A percentile compares a stretch with the other conserved stretches of the same genome.
phyloP scores from a whole-genome alignment of 2,329 filamentous ascomycete genomes.

The Nemania sp. region DNA sequence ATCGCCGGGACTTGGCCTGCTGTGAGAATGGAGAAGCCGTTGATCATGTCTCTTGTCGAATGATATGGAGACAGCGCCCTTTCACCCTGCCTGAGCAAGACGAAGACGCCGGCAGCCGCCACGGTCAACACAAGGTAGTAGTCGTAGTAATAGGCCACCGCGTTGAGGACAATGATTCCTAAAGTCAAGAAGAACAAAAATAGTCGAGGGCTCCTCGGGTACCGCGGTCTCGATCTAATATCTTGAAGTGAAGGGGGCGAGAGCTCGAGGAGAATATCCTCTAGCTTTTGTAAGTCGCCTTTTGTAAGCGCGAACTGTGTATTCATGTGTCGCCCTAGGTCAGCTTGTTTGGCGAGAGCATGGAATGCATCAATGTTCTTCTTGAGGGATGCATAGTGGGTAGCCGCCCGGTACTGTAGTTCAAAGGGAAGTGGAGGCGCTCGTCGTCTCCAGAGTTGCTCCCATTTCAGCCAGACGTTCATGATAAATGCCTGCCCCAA shows the following conservation, averaged over 20 bases:
- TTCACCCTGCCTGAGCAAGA: constrained; percentile 28
- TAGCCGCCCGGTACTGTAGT: constrained; percentile 22
- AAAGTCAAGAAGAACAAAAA: constrained; percentile 32
- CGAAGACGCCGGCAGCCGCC: constrained; percentile 27
- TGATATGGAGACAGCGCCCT: constrained; percentile 31
- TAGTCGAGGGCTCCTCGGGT: constrained; percentile 24
- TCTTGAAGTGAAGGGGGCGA: constrained; percentile 21
- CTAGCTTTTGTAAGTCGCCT: constrained; percentile 29
- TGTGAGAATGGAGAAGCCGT: constrained; percentile 31
- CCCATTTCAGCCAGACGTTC: constrained; percentile 29
- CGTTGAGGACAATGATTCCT: constrained; percentile 29
- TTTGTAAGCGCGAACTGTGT: constrained; percentile 27
- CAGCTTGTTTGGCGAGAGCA: constrained; percentile 27
- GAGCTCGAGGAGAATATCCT: constrained; percentile 28
- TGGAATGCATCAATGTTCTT: constrained; percentile 24
- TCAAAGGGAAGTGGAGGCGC: constrained; percentile 14
- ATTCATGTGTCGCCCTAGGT: constrained; percentile 21
- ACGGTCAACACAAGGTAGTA: constrained; percentile 31
- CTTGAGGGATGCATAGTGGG: constrained; percentile 26
- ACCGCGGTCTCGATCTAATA: constrained; percentile 22
- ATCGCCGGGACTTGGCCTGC: constrained; percentile 28
- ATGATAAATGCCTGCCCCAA: constrained; percentile 30
- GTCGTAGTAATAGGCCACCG: constrained; percentile 32
- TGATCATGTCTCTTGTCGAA: constrained; percentile 32
- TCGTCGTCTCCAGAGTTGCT: constrained; percentile 20